These are phyloP conservation scores for Colletotrichum gigasporum DNA, from an alignment of 2,329 filamentous ascomycete species.

Conservation along the genomic window DNA sequence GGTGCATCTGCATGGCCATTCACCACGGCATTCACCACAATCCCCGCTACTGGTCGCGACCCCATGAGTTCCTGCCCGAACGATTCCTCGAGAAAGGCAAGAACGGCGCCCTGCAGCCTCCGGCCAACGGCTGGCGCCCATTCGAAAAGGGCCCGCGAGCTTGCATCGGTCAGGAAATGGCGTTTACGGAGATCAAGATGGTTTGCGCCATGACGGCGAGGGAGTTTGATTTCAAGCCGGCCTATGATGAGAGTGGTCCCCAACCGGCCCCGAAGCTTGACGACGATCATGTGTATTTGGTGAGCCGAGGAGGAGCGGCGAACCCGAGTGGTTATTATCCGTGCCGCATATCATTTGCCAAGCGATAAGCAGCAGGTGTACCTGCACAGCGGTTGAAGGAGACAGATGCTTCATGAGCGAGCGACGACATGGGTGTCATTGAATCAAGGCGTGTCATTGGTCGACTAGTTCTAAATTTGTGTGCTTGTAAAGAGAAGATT, in stretches of 20 bases:
- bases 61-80: conserved; percentile 51
- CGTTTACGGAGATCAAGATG: conserved; percentile 60
- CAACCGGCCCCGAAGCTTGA: neutral
- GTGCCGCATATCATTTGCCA: neutral
- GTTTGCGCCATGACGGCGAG: conserved; percentile 58
- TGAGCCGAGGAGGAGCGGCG: conserved; percentile 3
- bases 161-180: conserved; percentile 67
- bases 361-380: too few species aligned
- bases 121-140: conserved; percentile 58
- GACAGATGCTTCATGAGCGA: too few species aligned
- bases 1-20: conserved; percentile 39
- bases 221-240: conserved; percentile 57
- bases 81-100: conserved; percentile 46
- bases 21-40: conserved; percentile 46
- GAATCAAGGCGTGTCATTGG: too few species aligned
- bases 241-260: conserved; percentile 46
- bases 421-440: too few species aligned
- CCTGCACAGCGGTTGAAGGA: too few species aligned
- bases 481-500: too few species aligned
- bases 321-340: conserved; percentile 5
- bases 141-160: conserved; percentile 62
- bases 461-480: too few species aligned
- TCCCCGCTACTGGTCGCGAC: conserved; percentile 48
- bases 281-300: neutral
- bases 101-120: conserved; percentile 43